These are phyloP conservation scores for Fraxinus angustifolia DNA, from an alignment of 305 asterid species.

Conservation along the genomic window DNA sequence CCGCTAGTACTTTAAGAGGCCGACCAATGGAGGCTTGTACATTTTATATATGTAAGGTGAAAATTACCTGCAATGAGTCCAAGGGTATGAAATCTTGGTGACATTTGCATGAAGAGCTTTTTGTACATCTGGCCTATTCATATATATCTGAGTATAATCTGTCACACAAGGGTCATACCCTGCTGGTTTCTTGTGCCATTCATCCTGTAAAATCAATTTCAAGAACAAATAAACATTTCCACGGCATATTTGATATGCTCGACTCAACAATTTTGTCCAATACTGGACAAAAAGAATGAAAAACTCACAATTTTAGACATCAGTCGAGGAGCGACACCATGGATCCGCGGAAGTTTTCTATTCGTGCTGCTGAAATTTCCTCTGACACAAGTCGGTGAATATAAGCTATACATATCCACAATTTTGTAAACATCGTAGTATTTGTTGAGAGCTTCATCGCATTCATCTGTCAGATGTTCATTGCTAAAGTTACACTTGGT, in stretches of 20 bases:
- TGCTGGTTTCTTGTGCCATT: slow-evolving; percentile 37
- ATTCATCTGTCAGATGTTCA: slow-evolving; percentile 15
- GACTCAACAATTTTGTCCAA: background rate
- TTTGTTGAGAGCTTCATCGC: slow-evolving; percentile 33
- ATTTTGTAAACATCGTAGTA: slow-evolving; percentile 57
- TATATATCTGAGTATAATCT: slow-evolving; percentile 47
- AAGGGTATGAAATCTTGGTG: slow-evolving; percentile 53
- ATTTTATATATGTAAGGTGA: background rate
- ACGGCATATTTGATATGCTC: background rate
- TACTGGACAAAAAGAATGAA: background rate
- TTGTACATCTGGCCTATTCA: slow-evolving; percentile 80
- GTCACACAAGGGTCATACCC: slow-evolving; percentile 81
- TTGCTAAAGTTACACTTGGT: slow-evolving; percentile 52
- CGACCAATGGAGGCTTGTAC: background rate
- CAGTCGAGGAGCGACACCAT: slow-evolving; percentile 32
- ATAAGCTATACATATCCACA: slow-evolving; percentile 79
- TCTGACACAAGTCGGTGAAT: slow-evolving; percentile 48
- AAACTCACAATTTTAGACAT: slow-evolving; percentile 45
- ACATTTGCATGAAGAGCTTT: slow-evolving; percentile 72
- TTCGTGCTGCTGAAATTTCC: slow-evolving; percentile 22
- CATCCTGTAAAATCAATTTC: slow-evolving; percentile 18
- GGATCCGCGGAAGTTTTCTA: slow-evolving; percentile 16
- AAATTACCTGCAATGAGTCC: slow-evolving; percentile 80
- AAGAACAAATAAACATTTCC: background rate
- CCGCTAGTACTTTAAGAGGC: background rate